Evolutionary conservation across 768 basidiomycete genomes (phyloP).

Genomic region (Mycena filopes): DNA sequence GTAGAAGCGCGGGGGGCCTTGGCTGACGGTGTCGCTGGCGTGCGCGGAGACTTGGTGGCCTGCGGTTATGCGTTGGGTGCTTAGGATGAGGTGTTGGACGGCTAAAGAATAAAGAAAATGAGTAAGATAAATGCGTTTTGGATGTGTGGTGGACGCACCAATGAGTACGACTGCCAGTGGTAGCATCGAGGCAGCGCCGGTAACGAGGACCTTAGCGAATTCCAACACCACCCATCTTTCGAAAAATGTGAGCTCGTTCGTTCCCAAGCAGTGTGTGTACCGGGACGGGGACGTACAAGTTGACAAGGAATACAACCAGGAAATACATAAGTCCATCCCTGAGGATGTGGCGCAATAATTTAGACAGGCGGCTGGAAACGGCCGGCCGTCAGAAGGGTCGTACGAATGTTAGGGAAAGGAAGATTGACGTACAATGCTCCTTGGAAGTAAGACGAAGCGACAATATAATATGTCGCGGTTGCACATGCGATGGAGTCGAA

Average conservation of each 20-base stretch:
- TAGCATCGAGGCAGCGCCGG: conserved; percentile 16
- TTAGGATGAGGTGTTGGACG: conserved; percentile 20
- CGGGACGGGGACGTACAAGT: conserved; percentile 8
- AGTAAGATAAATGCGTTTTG: neutral
- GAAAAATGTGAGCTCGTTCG: neutral
- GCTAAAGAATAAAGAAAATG: too few relatives aligned
- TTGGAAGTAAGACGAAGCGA: conserved; percentile 1
- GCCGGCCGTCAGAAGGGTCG: neutral
- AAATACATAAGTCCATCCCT: conserved; percentile 20
- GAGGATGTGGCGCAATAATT: conserved; percentile 6
- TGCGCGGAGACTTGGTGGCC: too few relatives aligned
- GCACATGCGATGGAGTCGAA: conserved; percentile 20
- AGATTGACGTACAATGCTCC: conserved; percentile 5
- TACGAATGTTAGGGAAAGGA: neutral
- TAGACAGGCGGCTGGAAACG: neutral
- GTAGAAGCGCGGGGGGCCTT: conserved; percentile 18
- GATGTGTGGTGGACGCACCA: neutral
- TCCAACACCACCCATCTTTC: conserved; percentile 25
- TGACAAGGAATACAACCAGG: conserved; percentile 5
- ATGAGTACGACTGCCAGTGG: conserved; percentile 23
- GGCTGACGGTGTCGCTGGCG: too few relatives aligned
- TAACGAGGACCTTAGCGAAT: conserved; percentile 9
- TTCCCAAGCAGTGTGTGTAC: too few relatives aligned
- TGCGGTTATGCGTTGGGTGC: neutral
- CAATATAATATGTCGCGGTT: conserved; percentile 15